phyloP scores from a whole-genome alignment of 164 flowering plant genomes.

The Malania oleifera region DNA sequence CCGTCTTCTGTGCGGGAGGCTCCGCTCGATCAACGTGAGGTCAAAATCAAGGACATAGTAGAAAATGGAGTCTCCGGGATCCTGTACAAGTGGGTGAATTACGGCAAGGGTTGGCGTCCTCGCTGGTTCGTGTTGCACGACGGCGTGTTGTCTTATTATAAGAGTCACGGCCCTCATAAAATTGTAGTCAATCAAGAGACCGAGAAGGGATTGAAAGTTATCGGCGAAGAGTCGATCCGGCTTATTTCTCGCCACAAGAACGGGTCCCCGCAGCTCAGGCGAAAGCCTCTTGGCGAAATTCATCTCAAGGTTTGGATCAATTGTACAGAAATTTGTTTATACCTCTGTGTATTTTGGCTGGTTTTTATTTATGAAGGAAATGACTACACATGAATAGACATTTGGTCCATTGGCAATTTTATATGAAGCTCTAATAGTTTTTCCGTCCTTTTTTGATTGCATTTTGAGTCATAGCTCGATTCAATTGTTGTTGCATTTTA shows the following conservation, averaged over 20 bases:
- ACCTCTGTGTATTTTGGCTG: no score
- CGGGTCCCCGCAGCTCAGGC: conserved; percentile 17
- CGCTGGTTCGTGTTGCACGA: conserved; percentile 77
- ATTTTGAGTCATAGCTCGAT: neutral
- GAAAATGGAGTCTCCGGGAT: conserved; percentile 78
- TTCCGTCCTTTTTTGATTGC: neutral
- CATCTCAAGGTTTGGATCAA: conserved; percentile 44
- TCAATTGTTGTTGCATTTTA: no score
- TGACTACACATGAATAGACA: no score
- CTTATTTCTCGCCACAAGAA: conserved; percentile 30
- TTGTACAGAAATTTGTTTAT: no score
- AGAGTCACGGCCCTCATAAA: conserved; percentile 87
- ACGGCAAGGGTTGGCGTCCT: conserved; percentile 93
- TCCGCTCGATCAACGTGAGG: conserved; percentile 21
- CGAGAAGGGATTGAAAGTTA: conserved; percentile 75
- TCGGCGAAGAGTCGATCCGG: conserved; percentile 69
- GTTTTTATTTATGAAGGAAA: no score
- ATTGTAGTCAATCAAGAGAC: conserved; percentile 58
- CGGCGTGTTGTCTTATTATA: conserved; percentile 58
- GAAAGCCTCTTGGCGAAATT: conserved; percentile 77
- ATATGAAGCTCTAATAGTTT: no score
- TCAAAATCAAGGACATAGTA: conserved; percentile 68
- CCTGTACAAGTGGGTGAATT: conserved; percentile 93
- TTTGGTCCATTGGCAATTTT: no score
- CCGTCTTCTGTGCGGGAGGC: neutral